phyloP scores from a whole-genome alignment of 1,284 basidiomycete species.

The Melanopsichium pennsylvanicum region DNA sequence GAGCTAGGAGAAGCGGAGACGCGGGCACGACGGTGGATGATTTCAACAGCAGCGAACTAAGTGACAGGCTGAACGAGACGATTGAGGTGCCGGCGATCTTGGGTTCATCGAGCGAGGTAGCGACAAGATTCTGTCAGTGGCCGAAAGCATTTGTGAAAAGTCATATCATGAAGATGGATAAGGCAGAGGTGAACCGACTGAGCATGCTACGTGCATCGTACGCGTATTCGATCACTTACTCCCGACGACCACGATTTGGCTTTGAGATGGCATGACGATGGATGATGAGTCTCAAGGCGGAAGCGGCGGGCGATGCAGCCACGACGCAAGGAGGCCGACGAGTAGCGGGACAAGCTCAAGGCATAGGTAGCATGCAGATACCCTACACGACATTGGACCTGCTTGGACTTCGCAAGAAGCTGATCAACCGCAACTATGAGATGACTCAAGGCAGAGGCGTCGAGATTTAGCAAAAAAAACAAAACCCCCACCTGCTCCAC shows the following conservation, averaged over 20 bases:
- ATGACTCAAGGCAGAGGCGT: conserved; percentile 5
- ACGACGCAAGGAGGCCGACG: background rate
- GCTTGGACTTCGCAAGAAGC: conserved; percentile 18
- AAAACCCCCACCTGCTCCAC: no score
- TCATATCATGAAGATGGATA: conserved; percentile 19
- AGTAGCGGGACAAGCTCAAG: background rate
- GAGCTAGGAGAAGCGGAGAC: no score
- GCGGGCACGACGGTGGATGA: conserved; percentile 8
- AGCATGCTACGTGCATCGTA: conserved; percentile 30
- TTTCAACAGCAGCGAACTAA: conserved; percentile 4
- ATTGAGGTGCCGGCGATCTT: conserved; percentile 19
- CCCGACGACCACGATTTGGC: conserved; percentile 15
- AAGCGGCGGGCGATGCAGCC: conserved; percentile 5
- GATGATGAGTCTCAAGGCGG: conserved; percentile 28
- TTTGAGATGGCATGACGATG: conserved; percentile 41
- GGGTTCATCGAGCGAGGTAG: conserved; percentile 30
- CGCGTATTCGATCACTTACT: conserved; percentile 27
- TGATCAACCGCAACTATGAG: conserved; percentile 27
- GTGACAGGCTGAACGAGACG: conserved; percentile 6
- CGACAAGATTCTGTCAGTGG: conserved; percentile 29
- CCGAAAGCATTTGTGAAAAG: conserved; percentile 6
- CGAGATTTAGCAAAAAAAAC: no score
- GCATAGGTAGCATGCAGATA: conserved; percentile 12
- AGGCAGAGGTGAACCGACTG: conserved; percentile 7
- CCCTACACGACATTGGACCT: conserved; percentile 19